These are phyloP conservation scores for Persicaria maculosa DNA, from an alignment of 148 eudicot species.

Conservation along the genomic window DNA sequence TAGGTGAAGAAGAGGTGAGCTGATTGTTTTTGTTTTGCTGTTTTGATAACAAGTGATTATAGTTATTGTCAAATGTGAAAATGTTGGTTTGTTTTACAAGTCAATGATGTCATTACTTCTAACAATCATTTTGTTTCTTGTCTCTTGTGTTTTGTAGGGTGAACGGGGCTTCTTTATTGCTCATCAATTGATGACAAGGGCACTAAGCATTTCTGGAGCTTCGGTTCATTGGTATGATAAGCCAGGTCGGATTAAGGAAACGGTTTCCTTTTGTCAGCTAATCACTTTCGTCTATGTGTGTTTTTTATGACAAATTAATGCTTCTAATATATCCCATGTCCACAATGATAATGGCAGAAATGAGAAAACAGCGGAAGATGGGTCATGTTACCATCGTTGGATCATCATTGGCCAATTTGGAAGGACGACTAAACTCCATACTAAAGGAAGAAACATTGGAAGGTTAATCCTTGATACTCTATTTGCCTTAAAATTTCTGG, in stretches of 20 bases:
- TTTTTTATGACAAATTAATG: neutral
- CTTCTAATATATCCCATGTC: conserved; percentile 2
- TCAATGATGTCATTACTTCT: neutral
- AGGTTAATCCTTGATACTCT: conserved; percentile 12
- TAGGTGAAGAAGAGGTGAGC: conserved; percentile 93
- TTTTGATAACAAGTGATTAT: neutral
- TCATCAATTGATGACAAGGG: conserved; percentile 57
- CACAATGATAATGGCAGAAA: conserved; percentile 39
- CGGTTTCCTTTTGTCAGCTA: neutral
- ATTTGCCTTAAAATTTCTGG: neutral
- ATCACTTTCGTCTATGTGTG: neutral
- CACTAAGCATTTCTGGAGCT: conserved; percentile 59
- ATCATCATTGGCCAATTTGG: conserved; percentile 59
- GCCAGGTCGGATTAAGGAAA: conserved; percentile 52
- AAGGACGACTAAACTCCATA: conserved; percentile 52
- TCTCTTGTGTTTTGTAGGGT: conserved; percentile 35
- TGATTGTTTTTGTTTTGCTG: conserved; percentile 2
- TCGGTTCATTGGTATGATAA: conserved; percentile 90
- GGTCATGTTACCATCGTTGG: conserved; percentile 89
- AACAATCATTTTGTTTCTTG: neutral
- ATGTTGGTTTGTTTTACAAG: neutral
- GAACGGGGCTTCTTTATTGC: conserved; percentile 70
- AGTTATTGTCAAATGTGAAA: neutral
- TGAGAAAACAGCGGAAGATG: conserved; percentile 89
- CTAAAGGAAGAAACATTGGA: conserved; percentile 39